Evolutionary conservation across 2,329 filamentous ascomycete species (phyloP), one percentile per base, ranked within the genome.

Genomic region (Arthrobotrys sinensis): DNA sequence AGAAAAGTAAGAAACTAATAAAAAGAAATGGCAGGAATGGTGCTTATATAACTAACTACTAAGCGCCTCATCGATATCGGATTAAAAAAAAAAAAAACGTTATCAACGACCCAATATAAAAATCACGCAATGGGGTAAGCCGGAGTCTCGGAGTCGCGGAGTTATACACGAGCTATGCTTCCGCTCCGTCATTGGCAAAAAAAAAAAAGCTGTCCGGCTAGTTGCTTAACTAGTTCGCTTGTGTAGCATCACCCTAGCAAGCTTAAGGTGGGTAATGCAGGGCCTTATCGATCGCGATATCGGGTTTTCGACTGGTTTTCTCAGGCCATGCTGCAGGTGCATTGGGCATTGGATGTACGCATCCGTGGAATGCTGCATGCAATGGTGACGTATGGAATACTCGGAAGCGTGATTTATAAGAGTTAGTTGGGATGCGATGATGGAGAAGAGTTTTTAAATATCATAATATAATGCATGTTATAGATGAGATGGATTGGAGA

Each of bases 141-240:
- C 75, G 67, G 75, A 55, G 52, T n/a, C 62, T 62, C 67, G 45
- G 69, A 60, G 60, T 36, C 52, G 45, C 67, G 45, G 69, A 73
- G 60, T 16, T 53, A 60, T 55, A 66, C 67, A 78, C 45, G 75
- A 72, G 75, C 45, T 68, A 45, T 45, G 7, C 52, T 63, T 72
- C 67, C 67, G 75, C 67, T 78, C 67, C 67, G 67, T 53, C 63
- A 72, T 68, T 71, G 67, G 75, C 52, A 67, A 66, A 48, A 14
- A 1, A 46, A 7, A 46, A 36, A 14, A 24, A 12, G 7, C 16
- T n/a, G 14, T 3, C 24, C 32, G 14, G 52, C 66, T 70, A 46
- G 65, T 28, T 28, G 4, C 19, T 48, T 11, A 1, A 28, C 24
- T 45, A 45, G 40, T 32, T 69, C 52, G 65, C 65, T 69, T 48